Percentiles rank a stretch among this genome's conserved stretches.
Conservation (phyloP, 306 rosid genomes). For the Myrica gale region DNA sequence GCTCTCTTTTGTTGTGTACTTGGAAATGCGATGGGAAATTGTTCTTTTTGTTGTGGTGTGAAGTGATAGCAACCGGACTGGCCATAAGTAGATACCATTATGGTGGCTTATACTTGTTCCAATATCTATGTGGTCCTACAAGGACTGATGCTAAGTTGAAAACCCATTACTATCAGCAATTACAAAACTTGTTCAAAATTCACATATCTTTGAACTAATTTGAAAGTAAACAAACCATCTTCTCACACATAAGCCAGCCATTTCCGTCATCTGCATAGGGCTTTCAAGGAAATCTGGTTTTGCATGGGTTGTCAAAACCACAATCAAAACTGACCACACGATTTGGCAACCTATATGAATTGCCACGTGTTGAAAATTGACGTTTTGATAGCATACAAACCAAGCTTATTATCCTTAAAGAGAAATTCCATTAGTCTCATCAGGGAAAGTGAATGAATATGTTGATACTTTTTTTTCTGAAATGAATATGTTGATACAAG, state of each 20-base stretch:
- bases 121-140: slow-evolving; percentile 9
- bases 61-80: slow-evolving; percentile 48
- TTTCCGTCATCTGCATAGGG: background rate
- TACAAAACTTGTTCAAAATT: background rate
- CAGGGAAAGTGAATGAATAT: no score
- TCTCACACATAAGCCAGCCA: background rate
- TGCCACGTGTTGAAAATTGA: no score
- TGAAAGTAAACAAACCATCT: background rate
- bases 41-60: slow-evolving; percentile 16
- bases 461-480: no score
- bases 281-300: background rate
- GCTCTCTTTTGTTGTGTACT: slow-evolving; percentile 15
- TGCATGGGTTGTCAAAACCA: background rate
- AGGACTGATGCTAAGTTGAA: background rate
- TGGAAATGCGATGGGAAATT: slow-evolving; percentile 22
- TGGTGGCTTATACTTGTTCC: slow-evolving; percentile 3
- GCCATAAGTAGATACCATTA: slow-evolving; percentile 37
- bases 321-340: background rate
- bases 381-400: no score
- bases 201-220: background rate
- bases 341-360: background rate
- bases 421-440: no score
- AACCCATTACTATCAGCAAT: background rate
- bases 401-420: no score
- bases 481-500: no score